These are phyloP conservation scores for Hyaloscypha bicolor DNA, from an alignment of 495 filamentous ascomycete genomes.

Conservation along the genomic window DNA sequence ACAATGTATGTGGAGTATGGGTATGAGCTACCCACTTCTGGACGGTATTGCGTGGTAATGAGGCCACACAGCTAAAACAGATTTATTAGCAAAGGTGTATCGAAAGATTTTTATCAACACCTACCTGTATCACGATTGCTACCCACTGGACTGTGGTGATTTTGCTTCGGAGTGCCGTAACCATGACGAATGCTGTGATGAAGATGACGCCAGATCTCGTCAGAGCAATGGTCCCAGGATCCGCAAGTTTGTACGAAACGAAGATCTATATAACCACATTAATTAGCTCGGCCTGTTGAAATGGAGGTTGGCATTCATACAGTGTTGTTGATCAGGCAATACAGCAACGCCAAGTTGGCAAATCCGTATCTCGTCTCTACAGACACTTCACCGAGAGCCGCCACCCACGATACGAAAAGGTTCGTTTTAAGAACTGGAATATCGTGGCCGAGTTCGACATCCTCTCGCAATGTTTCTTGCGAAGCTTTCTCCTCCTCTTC, in stretches of 20 bases:
- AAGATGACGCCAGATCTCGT: constrained; percentile 30
- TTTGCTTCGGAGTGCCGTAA: constrained; percentile 16
- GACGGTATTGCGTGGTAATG: constrained; percentile 25
- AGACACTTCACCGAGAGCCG: constrained; percentile 22
- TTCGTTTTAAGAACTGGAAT: too few relatives aligned
- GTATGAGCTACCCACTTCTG: constrained; percentile 22
- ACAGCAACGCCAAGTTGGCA: constrained; percentile 32
- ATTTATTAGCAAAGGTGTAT: not conserved
- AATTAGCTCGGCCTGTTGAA: not conserved
- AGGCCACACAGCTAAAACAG: constrained; percentile 22
- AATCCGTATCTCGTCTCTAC: constrained; percentile 31
- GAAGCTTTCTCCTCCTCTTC: too few relatives aligned
- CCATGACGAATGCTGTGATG: constrained; percentile 32
- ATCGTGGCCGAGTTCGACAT: too few relatives aligned
- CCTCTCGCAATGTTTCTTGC: too few relatives aligned
- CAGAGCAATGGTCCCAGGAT: constrained; percentile 31
- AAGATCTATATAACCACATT: constrained; percentile 19
- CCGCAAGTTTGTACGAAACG: constrained; percentile 26
- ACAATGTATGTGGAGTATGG: constrained; percentile 27
- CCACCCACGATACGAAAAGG: too few relatives aligned
- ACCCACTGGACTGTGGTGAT: constrained; percentile 30
- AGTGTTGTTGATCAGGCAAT: constrained; percentile 35
- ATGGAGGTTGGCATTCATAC: constrained; percentile 7
- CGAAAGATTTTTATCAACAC: too few relatives aligned
- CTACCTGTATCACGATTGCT: constrained; percentile 29